These are phyloP conservation scores for Xylaria sp. DNA, from an alignment of 495 filamentous ascomycete genomes.

Conservation along the genomic window DNA sequence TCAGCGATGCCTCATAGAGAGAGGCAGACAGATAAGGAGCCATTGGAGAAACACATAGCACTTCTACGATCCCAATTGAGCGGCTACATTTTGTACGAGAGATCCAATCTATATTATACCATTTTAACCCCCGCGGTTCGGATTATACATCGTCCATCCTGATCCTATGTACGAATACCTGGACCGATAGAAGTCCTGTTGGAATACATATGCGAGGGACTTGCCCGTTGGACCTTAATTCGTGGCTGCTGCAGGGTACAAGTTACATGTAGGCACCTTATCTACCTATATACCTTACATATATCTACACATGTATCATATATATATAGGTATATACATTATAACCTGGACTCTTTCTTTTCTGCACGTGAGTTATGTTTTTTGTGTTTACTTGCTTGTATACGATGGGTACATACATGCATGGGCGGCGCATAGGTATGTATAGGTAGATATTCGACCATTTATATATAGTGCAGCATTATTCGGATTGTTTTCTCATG, in stretches of 20 bases:
- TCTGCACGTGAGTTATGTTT: too few relatives aligned
- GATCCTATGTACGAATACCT: not conserved
- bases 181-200: not conserved
- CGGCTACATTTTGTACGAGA: not conserved
- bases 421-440: not conserved
- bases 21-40: too few relatives aligned
- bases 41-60: not conserved
- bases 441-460: not conserved
- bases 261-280: too few relatives aligned
- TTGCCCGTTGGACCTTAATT: not conserved
- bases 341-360: too few relatives aligned
- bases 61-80: not conserved
- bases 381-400: too few relatives aligned
- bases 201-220: not conserved
- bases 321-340: too few relatives aligned
- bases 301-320: too few relatives aligned
- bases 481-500: not conserved
- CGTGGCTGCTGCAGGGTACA: not conserved
- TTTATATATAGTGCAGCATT: not conserved
- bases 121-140: not conserved
- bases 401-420: too few relatives aligned
- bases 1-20: constrained; percentile 1
- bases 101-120: not conserved
- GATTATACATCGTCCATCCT: not conserved
- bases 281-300: too few relatives aligned